Evolutionary conservation across 2,329 filamentous ascomycete species (phyloP).

Genomic region (Cladosporium phlei): DNA sequence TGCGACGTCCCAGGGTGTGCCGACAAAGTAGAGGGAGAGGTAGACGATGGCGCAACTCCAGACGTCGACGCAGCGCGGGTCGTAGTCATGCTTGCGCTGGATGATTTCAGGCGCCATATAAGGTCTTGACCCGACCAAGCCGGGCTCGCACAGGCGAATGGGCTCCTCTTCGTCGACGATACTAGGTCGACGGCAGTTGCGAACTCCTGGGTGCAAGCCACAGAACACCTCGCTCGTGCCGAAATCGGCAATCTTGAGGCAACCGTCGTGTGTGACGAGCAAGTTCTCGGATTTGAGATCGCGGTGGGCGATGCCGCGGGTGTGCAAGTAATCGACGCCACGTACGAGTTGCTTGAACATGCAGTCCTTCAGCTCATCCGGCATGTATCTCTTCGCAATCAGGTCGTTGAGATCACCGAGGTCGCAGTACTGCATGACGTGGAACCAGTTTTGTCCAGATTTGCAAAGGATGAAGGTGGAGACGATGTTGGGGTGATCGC

Average conservation of each 20-base stretch:
- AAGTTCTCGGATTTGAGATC: slow-evolving; percentile 90
- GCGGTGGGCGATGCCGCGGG: slow-evolving; percentile 79
- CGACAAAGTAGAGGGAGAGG: slow-evolving; percentile 68
- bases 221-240: slow-evolving; percentile 83
- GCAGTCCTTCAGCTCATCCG: slow-evolving; percentile 66
- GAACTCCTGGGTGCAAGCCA: slow-evolving; percentile 73
- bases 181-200: slow-evolving; percentile 48
- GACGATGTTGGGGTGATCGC: slow-evolving; percentile 83
- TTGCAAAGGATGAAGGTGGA: slow-evolving; percentile 71
- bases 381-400: slow-evolving; percentile 65
- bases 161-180: slow-evolving; percentile 68
- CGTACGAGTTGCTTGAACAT: slow-evolving; percentile 86
- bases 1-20: slow-evolving; percentile 69
- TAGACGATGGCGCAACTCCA: slow-evolving; percentile 84
- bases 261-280: slow-evolving; percentile 70
- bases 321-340: slow-evolving; percentile 76
- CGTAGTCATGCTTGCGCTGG: slow-evolving; percentile 60
- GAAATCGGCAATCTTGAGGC: slow-evolving; percentile 88
- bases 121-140: slow-evolving; percentile 77
- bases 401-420: slow-evolving; percentile 75
- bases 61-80: slow-evolving; percentile 75
- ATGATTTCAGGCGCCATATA: slow-evolving; percentile 87
- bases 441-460: slow-evolving; percentile 70
- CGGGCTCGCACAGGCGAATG: slow-evolving; percentile 67
- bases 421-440: slow-evolving; percentile 89